These are phyloP conservation scores for Silene noctiflora DNA, from an alignment of 179 eudicot genomes.

Conservation along the genomic window DNA sequence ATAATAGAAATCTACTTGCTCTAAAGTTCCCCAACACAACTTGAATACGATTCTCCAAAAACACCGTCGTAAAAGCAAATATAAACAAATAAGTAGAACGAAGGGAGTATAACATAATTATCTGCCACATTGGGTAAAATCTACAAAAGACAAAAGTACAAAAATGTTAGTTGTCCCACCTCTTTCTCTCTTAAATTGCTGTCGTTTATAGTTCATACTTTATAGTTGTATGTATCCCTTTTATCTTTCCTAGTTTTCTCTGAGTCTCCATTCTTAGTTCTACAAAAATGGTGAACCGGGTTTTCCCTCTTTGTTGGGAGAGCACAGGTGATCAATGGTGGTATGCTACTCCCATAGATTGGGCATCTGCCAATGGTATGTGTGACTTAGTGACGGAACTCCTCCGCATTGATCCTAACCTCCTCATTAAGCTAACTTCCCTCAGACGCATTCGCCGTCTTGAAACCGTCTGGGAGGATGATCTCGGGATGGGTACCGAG, in stretches of 20 bases:
- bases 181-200: conserved; percentile 15
- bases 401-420: conserved; percentile 65
- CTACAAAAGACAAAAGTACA: conserved; percentile 2
- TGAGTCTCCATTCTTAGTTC: conserved; percentile 2
- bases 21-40: too few species aligned
- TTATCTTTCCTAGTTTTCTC: conserved; percentile 9
- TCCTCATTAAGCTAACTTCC: conserved; percentile 80
- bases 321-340: conserved; percentile 95
- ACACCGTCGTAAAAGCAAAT: background rate
- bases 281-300: conserved; percentile 36
- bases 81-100: background rate
- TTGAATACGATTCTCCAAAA: too few species aligned
- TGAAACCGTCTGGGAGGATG: conserved; percentile 81
- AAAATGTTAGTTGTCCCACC: conserved; percentile 3
- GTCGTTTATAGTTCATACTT: conserved; percentile 14
- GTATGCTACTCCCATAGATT: conserved; percentile 89
- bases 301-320: conserved; percentile 82
- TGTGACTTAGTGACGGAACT: conserved; percentile 73
- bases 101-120: conserved; percentile 2
- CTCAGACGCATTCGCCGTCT: conserved; percentile 79
- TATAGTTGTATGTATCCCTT: background rate
- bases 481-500: background rate
- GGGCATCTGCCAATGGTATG: conserved; percentile 88
- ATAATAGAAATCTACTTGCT: too few species aligned
- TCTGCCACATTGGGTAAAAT: conserved; percentile 11